Base-by-base conservation (phyloP, 2,329 filamentous ascomycete species). In the Pleurostoma richardsiae region DNA sequence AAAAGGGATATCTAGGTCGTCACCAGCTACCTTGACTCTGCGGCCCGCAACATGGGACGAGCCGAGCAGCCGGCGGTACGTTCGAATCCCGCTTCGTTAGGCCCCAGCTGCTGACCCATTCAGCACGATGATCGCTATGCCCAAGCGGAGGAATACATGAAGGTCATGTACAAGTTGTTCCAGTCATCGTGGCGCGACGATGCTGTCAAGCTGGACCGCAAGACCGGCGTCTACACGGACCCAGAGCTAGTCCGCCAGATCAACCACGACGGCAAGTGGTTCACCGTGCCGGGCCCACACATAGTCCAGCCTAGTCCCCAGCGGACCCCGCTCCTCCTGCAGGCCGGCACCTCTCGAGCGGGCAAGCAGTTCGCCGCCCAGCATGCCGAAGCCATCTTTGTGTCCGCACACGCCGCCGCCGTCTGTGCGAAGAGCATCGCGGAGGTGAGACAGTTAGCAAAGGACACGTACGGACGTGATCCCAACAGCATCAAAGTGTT, bases 311-410 rank as follows among this genome's bases (percentile, higher is more conserved):
- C 84, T 0, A 77, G 76, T 42, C 83, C 83, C 0, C 85, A 89
- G 55, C 69, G 85, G 3, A 86, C 83, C 1, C 85, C 85, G 0
- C 69, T 88, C 2, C 73, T 88, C 4, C 71, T 88, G 4, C 85
- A 89, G 60, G 85, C 85, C 0, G 85, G 85, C 0, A 85, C 84
- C 0, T 85, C 80, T 0, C 77, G 73, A 43, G 74, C 82, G 0
- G 85, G 84, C 2, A 86, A 84, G 60, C 62, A 66, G 0, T 88
- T 89, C 54, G 83, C 83, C 0, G 82, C 83, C 0, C 78, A 83
- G 53, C 83, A 88, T 57, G 85, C 85, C 1, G 85, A 89, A 56
- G 83, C 77, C 3, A 83, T 88, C 43, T 88, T 88, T 54, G 76
- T 86, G 1, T 83, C 79, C 0, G 81, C 81, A 0, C 83, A 87